These are phyloP conservation scores for Diaporthe aspalathi DNA, from an alignment of 2,329 filamentous ascomycete genomes.

Conservation along the genomic window DNA sequence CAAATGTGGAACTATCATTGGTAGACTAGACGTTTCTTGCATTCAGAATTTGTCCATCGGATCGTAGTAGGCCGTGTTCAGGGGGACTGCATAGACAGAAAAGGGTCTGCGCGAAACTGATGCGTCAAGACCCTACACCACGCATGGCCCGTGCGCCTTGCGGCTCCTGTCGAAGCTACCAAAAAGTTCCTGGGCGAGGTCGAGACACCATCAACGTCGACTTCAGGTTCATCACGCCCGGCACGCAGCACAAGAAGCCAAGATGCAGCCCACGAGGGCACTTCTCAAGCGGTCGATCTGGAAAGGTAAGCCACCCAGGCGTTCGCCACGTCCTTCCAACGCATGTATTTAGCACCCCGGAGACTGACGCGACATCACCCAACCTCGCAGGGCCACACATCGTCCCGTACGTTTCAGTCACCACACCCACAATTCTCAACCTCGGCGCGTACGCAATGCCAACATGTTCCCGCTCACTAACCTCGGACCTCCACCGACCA, in stretches of 20 bases:
- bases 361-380: not conserved
- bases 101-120: not conserved
- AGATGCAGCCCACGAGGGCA: constrained; percentile 52
- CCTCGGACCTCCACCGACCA: constrained; percentile 45
- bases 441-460: too few relatives aligned
- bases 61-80: too few relatives aligned
- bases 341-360: too few relatives aligned
- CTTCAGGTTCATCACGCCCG: not conserved
- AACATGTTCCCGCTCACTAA: too few relatives aligned
- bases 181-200: constrained; percentile 11
- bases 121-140: not conserved
- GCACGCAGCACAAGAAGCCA: constrained; percentile 35
- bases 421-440: not conserved
- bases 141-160: not conserved
- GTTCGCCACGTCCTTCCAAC: not conserved
- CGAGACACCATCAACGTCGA: not conserved
- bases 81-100: not conserved
- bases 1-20: too few relatives aligned
- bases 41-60: too few relatives aligned
- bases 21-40: not conserved
- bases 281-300: constrained; percentile 45
- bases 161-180: not conserved
- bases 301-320: constrained; percentile 32
- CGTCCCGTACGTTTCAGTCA: constrained; percentile 51
- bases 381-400: constrained; percentile 72